Evolutionary conservation across 257 asterid species (phyloP), one percentile per base, ranked within the genome.

Genomic region (Scutellaria minor): DNA sequence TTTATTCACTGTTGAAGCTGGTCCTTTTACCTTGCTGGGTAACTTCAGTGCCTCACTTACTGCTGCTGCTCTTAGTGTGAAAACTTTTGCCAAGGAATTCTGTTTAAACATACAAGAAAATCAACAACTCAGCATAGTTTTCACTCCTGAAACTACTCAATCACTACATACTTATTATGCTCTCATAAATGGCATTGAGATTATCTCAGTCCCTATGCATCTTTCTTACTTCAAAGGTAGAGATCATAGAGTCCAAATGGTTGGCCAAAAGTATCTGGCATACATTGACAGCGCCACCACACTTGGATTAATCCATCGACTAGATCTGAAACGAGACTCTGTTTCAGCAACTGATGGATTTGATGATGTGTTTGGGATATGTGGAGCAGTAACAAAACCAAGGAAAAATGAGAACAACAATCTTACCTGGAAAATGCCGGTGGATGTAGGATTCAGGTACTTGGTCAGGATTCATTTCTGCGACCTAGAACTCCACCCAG

Each of bases 401-500:
- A 50, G 66, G 63, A 41, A 13, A 42, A 59, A 47, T 31, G 37
- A 31, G 37, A 31, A 31, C 37, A 31, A 31, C 41, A 73, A 66
- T 9, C 61, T 47, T 6, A 77, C 80, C 6, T 86, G 90, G 91
- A 78, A 40, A 57, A 41, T 75, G 71, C 68, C 82, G 0, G 85
- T 84, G 39, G 77, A 83, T 78, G 82, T 84, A 40, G 88, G 95
- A 13, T 88, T 84, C 45, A 78, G 76, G 70, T 85, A 88, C 57
- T 65, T 85, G 84, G 58, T 84, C 24, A 82, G 91, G 83, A 76
- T 88, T 55, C 88, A 88, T 77, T 85, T 84, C 78, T 81, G 77
- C 5, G 84, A 81, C 20, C 44, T 80, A 54, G 88, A 82, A 64
- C 74, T 78, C 40, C 70, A 66, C 77, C 54, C 72, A 12, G 71